Evolutionary conservation across 805 yeast species (phyloP).

Genomic region (Ogataea pini): DNA sequence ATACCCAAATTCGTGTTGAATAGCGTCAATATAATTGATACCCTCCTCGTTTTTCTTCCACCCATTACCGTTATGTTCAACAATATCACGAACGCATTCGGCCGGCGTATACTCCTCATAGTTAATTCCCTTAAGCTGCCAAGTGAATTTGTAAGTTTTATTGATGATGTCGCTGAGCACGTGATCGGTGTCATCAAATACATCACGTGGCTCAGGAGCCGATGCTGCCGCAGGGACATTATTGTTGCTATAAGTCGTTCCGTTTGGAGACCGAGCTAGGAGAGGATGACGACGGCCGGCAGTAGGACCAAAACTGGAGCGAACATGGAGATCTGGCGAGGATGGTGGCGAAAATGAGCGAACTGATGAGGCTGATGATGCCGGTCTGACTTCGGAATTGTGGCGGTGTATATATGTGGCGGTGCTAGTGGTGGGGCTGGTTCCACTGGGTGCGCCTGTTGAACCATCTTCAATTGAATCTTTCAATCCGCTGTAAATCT

Average conservation of each 20-base stretch:
- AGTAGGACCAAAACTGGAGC: not conserved
- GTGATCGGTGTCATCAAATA: conserved; percentile 4
- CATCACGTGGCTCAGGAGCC: not conserved
- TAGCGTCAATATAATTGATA: conserved; percentile 39
- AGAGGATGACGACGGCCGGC: not conserved
- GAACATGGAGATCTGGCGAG: not conserved
- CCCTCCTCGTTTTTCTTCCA: conserved; percentile 57
- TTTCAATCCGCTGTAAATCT: conserved; percentile 28
- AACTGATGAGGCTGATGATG: not conserved
- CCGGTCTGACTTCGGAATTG: not conserved
- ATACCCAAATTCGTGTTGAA: conserved; percentile 25
- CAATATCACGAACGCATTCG: conserved; percentile 73
- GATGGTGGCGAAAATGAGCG: conserved; percentile 3
- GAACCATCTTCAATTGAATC: conserved; percentile 22
- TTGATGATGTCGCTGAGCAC: conserved; percentile 28
- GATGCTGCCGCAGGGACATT: not conserved
- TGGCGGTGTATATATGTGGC: conserved; percentile 1
- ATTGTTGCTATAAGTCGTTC: not conserved
- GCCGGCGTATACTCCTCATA: conserved; percentile 59
- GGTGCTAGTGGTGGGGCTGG: not conserved
- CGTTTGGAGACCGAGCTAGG: not conserved
- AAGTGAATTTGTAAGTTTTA: conserved; percentile 34
- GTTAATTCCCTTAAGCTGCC: conserved; percentile 29
- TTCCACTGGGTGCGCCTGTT: not conserved
- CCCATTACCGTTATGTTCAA: conserved; percentile 65